Evolutionary conservation across 805 yeast species (phyloP), one percentile per base, ranked within the genome.

Genomic region (Debaryomyces tyrocola): DNA sequence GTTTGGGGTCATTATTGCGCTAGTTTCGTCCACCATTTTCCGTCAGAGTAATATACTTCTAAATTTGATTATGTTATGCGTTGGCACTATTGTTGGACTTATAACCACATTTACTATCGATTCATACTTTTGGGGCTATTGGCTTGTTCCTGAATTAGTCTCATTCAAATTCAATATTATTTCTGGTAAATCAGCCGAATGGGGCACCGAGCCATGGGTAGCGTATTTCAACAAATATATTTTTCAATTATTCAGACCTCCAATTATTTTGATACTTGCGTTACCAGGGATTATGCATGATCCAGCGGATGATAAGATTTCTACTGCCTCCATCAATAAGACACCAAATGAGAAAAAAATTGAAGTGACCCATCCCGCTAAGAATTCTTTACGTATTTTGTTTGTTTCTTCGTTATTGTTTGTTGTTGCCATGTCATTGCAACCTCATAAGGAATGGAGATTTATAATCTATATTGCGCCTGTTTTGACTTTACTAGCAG

Each of bases 381-480:
- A 45, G 48, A 55, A 70, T 50, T 65, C 74, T 3, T 53, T 73
- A 40, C 74, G 78, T 35, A 64, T 83, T 5, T 58, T 84, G 21
- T 72, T 79, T 1, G 48, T 78, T 14, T 70, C 89, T 1, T 68
- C 86, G 0, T 36, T 83, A 1, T 42, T 79, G 12, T 91, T 72
- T 58, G 74, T 90, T n/a, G 50, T 70, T 1, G 56, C 81, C 4
- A 76, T 90, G 77, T 90, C 97, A 0, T 62, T 84, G 43, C 94
- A 87, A 63, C 90, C 94, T 2, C 97, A 92, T 57, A 92, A 92
- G 62, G 98, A 92, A 70, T 89, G 96, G 96, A 78, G 97, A 55
- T 92, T 92, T 58, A 82, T 92, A 35, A 71, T 85, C 14, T 92
- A 91, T 63, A 70, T 83, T 0, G 68, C 86, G 4, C 97, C 97